Conservation (phyloP, 345 rosid species). For the Nasturtium officinale region DNA sequence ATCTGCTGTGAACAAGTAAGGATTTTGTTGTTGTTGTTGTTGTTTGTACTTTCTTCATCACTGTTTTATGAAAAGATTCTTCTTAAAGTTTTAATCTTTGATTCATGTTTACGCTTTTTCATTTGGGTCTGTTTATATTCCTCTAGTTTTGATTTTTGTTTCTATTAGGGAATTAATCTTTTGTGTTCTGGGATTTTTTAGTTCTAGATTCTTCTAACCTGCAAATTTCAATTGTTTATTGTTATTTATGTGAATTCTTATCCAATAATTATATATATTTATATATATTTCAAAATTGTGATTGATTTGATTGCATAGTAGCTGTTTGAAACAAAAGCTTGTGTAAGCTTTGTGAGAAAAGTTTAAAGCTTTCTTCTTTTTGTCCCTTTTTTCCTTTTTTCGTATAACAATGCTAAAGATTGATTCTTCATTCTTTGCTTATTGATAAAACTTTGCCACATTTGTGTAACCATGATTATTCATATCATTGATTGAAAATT, state of each 20-base stretch:
- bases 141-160: slow-evolving; percentile 17
- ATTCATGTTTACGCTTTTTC: slow-evolving; percentile 23
- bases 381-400: slow-evolving; percentile 44
- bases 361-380: slow-evolving; percentile 52
- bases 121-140: slow-evolving; percentile 42
- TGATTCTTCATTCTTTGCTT: slow-evolving; percentile 45
- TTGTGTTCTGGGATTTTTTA: slow-evolving; percentile 8
- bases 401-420: slow-evolving; percentile 45
- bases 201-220: slow-evolving; percentile 33
- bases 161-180: slow-evolving; percentile 17
- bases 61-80: slow-evolving; percentile 21
- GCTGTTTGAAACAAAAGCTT: slow-evolving; percentile 47
- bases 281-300: background rate
- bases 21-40: background rate
- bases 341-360: slow-evolving; percentile 50
- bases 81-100: slow-evolving; percentile 29
- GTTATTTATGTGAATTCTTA: slow-evolving; percentile 28
- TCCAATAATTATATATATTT: background rate
- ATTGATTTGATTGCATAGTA: slow-evolving; percentile 44
- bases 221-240: slow-evolving; percentile 43
- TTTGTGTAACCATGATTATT: slow-evolving; percentile 16
- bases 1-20: slow-evolving; percentile 38
- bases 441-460: slow-evolving; percentile 26
- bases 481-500: background rate
- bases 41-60: slow-evolving; percentile 12